Evolutionary conservation across 192 early-diverging fungal species (phyloP).

Genomic region (Funneliformis geosporum): DNA sequence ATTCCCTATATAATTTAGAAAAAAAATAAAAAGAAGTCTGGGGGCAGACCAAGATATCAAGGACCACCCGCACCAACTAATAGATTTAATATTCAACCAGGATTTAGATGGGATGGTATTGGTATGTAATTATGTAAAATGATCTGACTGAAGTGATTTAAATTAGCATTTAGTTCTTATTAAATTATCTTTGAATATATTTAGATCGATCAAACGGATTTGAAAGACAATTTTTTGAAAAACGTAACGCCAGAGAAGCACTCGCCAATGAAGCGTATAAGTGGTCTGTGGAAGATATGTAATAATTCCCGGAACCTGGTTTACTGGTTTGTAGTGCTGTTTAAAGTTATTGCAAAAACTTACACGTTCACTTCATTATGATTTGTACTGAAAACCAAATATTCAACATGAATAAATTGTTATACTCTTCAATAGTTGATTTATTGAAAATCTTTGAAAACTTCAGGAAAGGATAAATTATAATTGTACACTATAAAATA

Average conservation of each 20-base stretch:
- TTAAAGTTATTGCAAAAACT: too few species aligned
- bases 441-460: too few species aligned
- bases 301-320: background rate
- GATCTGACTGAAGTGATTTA: background rate
- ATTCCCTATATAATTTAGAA: background rate
- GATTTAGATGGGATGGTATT: slow-evolving; percentile 71
- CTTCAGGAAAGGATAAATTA: too few species aligned
- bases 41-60: slow-evolving; percentile 54
- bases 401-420: too few species aligned
- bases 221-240: slow-evolving; percentile 55
- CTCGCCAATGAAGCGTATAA: slow-evolving; percentile 52
- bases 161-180: background rate
- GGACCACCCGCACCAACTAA: slow-evolving; percentile 62
- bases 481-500: too few species aligned
- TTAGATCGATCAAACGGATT: slow-evolving; percentile 63
- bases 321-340: too few species aligned
- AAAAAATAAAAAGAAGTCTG: slow-evolving; percentile 46
- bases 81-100: slow-evolving; percentile 63
- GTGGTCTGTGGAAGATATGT: slow-evolving; percentile 68
- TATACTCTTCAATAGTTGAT: too few species aligned
- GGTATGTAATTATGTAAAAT: slow-evolving; percentile 32
- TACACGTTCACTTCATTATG: too few species aligned
- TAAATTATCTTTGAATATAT: background rate
- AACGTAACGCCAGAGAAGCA: slow-evolving; percentile 36
- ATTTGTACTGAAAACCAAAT: too few species aligned